Evolutionary conservation across 257 asterid genomes (phyloP).

Genomic region (Solanum piurae): DNA sequence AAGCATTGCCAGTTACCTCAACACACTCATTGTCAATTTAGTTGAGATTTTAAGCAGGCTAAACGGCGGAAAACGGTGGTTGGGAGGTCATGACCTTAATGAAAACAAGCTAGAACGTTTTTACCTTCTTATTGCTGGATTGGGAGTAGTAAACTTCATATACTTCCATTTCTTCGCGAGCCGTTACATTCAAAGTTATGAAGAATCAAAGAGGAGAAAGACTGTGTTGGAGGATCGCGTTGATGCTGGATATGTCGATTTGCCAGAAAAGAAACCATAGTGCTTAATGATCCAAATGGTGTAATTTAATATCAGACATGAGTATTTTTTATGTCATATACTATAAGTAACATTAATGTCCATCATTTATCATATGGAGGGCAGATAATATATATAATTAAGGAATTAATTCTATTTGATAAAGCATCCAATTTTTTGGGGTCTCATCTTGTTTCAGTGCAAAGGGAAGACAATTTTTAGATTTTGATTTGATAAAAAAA

Average conservation of each 20-base stretch:
- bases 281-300: background rate
- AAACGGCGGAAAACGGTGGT: slow-evolving; percentile 35
- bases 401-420: background rate
- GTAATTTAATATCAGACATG: background rate
- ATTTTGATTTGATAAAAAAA: background rate
- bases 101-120: slow-evolving; percentile 49
- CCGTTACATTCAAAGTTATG: slow-evolving; percentile 16
- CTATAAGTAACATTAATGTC: background rate
- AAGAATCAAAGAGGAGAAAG: background rate
- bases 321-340: background rate
- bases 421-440: background rate
- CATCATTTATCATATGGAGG: background rate
- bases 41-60: slow-evolving; percentile 22
- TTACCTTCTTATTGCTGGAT: slow-evolving; percentile 37
- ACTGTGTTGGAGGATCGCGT: background rate
- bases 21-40: slow-evolving; percentile 39
- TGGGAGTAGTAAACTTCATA: slow-evolving; percentile 35
- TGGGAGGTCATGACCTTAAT: slow-evolving; percentile 63
- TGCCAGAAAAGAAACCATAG: slow-evolving; percentile 1
- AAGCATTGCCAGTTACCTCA: slow-evolving; percentile 46
- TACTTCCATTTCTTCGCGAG: slow-evolving; percentile 46
- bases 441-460: background rate
- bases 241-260: background rate
- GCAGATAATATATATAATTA: background rate
- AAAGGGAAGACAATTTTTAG: background rate